Evolutionary conservation across 164 flowering plant species (phyloP).

Genomic region (Chimonanthus salicifolius): DNA sequence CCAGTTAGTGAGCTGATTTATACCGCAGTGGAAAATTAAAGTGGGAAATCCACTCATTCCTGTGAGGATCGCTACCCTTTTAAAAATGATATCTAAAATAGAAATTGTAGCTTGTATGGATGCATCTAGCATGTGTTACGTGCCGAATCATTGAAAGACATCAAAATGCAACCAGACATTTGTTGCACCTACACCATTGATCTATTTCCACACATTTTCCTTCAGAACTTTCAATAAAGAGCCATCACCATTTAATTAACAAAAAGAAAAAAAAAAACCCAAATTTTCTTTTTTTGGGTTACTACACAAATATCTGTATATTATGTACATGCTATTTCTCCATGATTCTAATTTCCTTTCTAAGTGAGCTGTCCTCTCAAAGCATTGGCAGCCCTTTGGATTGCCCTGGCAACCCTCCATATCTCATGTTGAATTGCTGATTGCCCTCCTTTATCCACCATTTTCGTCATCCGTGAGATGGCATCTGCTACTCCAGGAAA

Average conservation of each 20-base stretch:
- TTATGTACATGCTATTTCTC: neutral
- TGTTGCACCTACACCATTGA: too few species aligned
- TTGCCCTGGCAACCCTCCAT: conserved; percentile 83
- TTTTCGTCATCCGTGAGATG: conserved; percentile 19
- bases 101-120: too few species aligned
- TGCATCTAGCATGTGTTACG: too few species aligned
- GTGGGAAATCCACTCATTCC: too few species aligned
- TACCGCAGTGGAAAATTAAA: too few species aligned
- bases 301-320: neutral
- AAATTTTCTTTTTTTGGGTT: neutral
- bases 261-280: neutral
- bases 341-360: neutral
- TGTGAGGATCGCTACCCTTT: too few species aligned
- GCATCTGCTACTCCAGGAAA: conserved; percentile 86
- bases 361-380: conserved; percentile 48
- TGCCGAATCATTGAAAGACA: too few species aligned
- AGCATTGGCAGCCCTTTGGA: conserved; percentile 53
- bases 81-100: too few species aligned
- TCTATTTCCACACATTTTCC: too few species aligned
- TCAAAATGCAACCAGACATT: too few species aligned
- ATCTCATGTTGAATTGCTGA: conserved; percentile 57
- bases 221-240: too few species aligned
- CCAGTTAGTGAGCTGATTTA: too few species aligned
- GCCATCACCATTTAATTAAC: neutral
- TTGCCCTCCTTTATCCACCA: conserved; percentile 22